phyloP scores from a whole-genome alignment of 306 rosid species.

The Purshia tridentata region DNA sequence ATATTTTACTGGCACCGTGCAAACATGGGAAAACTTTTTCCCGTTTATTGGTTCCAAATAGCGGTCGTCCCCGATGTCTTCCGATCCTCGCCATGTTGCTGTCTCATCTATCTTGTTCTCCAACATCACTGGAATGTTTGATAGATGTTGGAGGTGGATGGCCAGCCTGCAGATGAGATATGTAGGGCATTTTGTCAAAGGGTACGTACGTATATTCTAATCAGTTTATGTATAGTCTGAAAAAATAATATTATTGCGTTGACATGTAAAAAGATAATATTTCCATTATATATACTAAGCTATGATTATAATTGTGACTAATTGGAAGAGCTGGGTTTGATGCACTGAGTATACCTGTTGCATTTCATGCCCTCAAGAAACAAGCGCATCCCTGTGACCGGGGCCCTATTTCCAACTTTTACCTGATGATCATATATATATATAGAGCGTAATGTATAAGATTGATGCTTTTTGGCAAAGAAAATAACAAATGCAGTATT shows the following conservation, averaged over 20 bases:
- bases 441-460: background rate
- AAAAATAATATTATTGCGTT: too few species aligned
- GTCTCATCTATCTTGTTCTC: slow-evolving; percentile 46
- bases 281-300: too few species aligned
- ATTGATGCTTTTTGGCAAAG: background rate
- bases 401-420: slow-evolving; percentile 51
- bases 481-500: too few species aligned
- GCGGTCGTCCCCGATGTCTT: slow-evolving; percentile 46
- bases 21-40: slow-evolving; percentile 65
- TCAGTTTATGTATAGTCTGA: too few species aligned
- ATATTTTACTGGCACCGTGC: slow-evolving; percentile 67
- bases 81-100: slow-evolving; percentile 56
- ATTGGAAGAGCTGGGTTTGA: too few species aligned
- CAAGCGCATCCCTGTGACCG: slow-evolving; percentile 85
- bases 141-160: slow-evolving; percentile 77
- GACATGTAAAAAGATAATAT: too few species aligned
- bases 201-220: too few species aligned
- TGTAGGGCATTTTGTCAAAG: background rate
- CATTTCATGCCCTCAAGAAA: slow-evolving; percentile 91
- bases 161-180: slow-evolving; percentile 51
- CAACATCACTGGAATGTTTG: slow-evolving; percentile 55
- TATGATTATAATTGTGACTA: too few species aligned
- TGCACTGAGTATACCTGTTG: slow-evolving; percentile 51
- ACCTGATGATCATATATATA: slow-evolving; percentile 40
- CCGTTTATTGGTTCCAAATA: slow-evolving; percentile 59